Evolutionary conservation across 345 rosid species (phyloP).

Genomic region (Pistacia integerrima): DNA sequence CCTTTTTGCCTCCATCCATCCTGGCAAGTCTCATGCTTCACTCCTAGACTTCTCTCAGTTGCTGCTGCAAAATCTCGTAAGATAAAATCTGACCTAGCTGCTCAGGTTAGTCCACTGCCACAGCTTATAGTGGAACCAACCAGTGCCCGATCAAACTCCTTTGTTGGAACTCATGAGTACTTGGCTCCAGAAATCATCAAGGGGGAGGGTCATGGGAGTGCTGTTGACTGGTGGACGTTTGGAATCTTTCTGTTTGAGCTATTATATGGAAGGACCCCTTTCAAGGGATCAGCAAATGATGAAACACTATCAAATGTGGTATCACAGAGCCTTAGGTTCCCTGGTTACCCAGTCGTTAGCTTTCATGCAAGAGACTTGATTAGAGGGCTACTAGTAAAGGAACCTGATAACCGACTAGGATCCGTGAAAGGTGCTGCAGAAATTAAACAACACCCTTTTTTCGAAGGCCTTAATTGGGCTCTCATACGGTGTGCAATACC

Average conservation of each 20-base stretch:
- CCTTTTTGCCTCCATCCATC: constrained; percentile 82
- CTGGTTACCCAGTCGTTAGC: constrained; percentile 54
- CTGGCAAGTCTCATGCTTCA: constrained; percentile 80
- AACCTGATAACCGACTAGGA: constrained; percentile 68
- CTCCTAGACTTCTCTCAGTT: constrained; percentile 65
- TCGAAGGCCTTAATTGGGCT: constrained; percentile 84
- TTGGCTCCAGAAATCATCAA: constrained; percentile 83
- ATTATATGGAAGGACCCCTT: constrained; percentile 67
- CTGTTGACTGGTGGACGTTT: constrained; percentile 90
- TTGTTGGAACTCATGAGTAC: constrained; percentile 81
- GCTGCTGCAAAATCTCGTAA: constrained; percentile 58
- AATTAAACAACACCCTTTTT: constrained; percentile 74
- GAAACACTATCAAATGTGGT: constrained; percentile 72
- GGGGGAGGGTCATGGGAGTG: constrained; percentile 78
- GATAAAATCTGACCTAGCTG: constrained; percentile 57
- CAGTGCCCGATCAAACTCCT: constrained; percentile 73
- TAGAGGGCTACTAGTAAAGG: constrained; percentile 62
- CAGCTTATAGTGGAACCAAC: constrained; percentile 87
- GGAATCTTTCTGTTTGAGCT: constrained; percentile 76
- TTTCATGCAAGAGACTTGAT: constrained; percentile 72
- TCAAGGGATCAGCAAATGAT: constrained; percentile 70
- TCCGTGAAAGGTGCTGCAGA: constrained; percentile 73
- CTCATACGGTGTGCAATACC: constrained; percentile 69
- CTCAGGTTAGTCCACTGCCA: constrained; percentile 63
- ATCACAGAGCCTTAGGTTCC: constrained; percentile 63